Evolutionary conservation across 1,284 basidiomycete genomes (phyloP), one percentile per base, ranked within the genome.

Genomic region (Exsudoporus floridanus): DNA sequence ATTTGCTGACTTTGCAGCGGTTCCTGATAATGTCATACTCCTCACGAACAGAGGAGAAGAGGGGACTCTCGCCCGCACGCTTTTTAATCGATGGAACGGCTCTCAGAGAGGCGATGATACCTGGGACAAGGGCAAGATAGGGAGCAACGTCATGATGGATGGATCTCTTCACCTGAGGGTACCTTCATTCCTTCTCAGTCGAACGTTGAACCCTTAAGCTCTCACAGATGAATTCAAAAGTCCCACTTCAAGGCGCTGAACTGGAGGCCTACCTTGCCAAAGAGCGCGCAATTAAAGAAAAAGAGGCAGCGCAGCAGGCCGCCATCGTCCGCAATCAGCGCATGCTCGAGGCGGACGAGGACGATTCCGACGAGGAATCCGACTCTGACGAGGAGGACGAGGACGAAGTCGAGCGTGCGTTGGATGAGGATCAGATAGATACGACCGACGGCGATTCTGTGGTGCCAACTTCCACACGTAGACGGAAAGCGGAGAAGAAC

Each of bases 91-190:
- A 53, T 99, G 96, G 96, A 90, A 95, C 59, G 73, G 75, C 40
- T 75, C 80, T 1, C 96, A 98, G 72, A 74, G 84, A 30, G 77
- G 81, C 1, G 86, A 88, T 37, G 82, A 88, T 13, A 90, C 86
- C 59, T 95, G 90, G 86, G 92, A 94, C 48, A 82, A 84, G 56
- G 95, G 95, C 4, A 89, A 83, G 62, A 90, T 98, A 40, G 97
- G 96, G 2, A 82, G 80, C 52, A 85, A 90, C 47, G 77, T 93
- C 48, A 85, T 87, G 80, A 77, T 94, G 77, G 84, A 91, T 54
- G 84, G 85, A 21, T 69, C 71, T 10, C 69, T 94, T 48, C 77
- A 76, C 44, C 66, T 96, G 30, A 82, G 82, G 73, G 90, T 92
- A 63, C 56, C 77, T 66, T 28, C 5, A 19, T 16, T 28, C 31